Base-by-base conservation (phyloP, 2,329 filamentous ascomycete species). In the Aureobasidium mangrovei region DNA sequence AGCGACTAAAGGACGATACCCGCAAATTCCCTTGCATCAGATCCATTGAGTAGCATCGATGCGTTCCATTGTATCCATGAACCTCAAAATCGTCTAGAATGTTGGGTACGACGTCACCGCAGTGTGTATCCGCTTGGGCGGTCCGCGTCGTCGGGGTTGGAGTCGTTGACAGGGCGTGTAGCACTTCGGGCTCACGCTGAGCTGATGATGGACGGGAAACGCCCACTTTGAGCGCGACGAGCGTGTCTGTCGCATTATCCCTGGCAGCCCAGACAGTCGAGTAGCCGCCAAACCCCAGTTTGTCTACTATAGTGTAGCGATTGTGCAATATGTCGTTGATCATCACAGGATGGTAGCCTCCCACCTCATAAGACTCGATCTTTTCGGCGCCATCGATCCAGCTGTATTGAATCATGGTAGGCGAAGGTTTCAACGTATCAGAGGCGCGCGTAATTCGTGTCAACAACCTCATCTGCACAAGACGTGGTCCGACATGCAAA, bases 231-330 rank as follows among this genome's bases (percentile, higher is more conserved):
- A 49, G n/a, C 8, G 46, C 46, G 2, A 49, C 33, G 18, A 35
- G 39, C 3, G 18, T 35, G 10, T 49, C 27, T 27, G 8, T 28
- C 4, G 24, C 9, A 2, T 2, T 40, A 29, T 49, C 46, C 10
- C 29, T 35, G 4, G 46, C 39, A 26, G 44, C 8, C 49, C 49
- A 53, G 10, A 53, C 32, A 12, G 38, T 43, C 9, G 49, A 32
- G 18, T 43, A 53, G 32, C 49, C 49, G 6, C 49, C 49, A 4
- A n/a, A 28, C 4, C 49, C 49, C 28, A 53, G 27, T 26, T 53
- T 53, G 38, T 53, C 39, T 4, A 53, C 36, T 4, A 53, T 33
- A 12, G 8, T 32, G 27, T 53, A 44, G 12, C 49, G 38, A 28
- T 24, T 24, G 24, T 43, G 39, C 10, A 53, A n/a, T 6, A 44